Base-by-base conservation (phyloP, 306 rosid genomes). In the Pachyrhizus erosus region DNA sequence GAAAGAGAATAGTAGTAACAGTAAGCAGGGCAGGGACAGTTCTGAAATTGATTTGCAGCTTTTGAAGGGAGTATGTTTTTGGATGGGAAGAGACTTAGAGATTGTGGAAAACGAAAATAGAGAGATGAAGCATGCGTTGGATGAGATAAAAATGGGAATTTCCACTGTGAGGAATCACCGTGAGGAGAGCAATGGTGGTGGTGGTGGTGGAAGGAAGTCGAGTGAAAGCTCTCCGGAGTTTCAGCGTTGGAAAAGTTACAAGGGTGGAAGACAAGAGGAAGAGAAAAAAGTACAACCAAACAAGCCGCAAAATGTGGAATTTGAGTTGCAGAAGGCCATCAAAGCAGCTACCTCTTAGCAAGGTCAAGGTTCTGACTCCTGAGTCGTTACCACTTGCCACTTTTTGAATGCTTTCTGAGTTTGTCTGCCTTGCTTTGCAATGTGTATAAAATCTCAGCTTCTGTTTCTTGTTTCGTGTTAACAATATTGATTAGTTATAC, bases 301-400 rank as follows among this genome's bases (percentile, higher is more conserved):
- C 57, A 89, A 83, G 89, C 55, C 89, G 2, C 78, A 66, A 1
- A 82, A 96, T 69, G 49, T 96, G 71, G 97, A 96, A 82, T 91
- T 92, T 18, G 94, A 96, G 83, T 84, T 96, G 91, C 82, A 96
- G 91, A 92, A 89, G 83, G 98, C 98, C 55, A 89, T 96, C 58
- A 92, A 88, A 80, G 96, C 92, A 70, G 94, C 91, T 77, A 85
- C 98, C 29, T 70, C 89, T 54, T 89, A 84, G 82, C 74, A 76
- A 87, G 81, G 79, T 65, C 66, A 70, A 88, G 91, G 84, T 88
- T 83, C 42, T n/a, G n/a, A n/a, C n/a, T n/a, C n/a, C 34, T 70
- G 68, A n/a, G 66, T 27, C 13, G n/a, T 61, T 68, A 73, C 62
- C 24, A 33, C 7, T 54, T 57, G 5, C 17, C 17, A 45, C 51